Percentiles rank a stretch among this genome's conserved stretches.
These are phyloP conservation scores for Candida glaebosa DNA, from an alignment of 805 yeast genomes.

Conservation along the genomic window DNA sequence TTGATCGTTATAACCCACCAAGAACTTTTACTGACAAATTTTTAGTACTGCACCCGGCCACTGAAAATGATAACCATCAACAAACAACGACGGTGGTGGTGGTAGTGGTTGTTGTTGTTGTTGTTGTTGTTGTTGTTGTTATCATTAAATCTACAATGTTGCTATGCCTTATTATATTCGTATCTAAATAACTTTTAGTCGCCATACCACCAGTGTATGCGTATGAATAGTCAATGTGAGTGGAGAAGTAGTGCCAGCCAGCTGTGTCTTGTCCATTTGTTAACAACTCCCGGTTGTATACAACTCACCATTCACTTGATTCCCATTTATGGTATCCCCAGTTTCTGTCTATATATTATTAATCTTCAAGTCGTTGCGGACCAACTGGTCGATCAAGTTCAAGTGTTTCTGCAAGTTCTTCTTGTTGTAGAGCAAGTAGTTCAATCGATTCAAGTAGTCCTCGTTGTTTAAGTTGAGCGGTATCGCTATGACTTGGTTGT, in stretches of 20 bases:
- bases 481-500: background rate
- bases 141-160: background rate
- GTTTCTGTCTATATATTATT: background rate
- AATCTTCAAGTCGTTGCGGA: background rate
- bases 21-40: background rate
- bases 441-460: conserved; percentile 1
- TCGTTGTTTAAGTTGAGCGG: conserved; percentile 2
- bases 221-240: background rate
- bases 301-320: background rate
- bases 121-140: too few species aligned
- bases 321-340: background rate
- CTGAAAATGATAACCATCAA: too few species aligned
- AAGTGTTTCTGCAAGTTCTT: conserved; percentile 3
- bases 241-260: background rate
- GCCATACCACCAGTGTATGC: background rate
- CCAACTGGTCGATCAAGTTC: conserved; percentile 3
- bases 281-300: background rate
- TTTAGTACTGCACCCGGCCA: background rate
- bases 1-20: too few species aligned
- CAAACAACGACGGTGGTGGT: too few species aligned
- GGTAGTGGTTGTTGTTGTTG: too few species aligned
- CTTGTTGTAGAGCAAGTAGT: conserved; percentile 3
- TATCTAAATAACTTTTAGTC: background rate
- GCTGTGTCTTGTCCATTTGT: background rate
- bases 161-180: too few species aligned